Conservation (phyloP, 345 rosid species). For the Diplotaxis tenuifolia region DNA sequence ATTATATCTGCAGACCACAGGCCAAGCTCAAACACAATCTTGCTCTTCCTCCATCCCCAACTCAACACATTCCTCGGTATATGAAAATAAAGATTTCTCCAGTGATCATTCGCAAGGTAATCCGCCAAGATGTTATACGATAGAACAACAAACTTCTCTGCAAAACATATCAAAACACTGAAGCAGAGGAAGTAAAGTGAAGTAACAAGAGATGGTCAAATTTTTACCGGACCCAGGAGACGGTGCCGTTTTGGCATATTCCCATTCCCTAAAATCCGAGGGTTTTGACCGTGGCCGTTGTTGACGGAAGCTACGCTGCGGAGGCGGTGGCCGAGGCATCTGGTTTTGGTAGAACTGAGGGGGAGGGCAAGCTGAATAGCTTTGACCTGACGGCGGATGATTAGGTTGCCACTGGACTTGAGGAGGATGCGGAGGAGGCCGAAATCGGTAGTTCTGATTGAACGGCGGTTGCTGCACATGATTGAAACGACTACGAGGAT, state of each 20-base stretch:
- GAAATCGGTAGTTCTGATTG: slow-evolving; percentile 19
- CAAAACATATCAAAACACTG: slow-evolving; percentile 7
- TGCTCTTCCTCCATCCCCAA: slow-evolving; percentile 83
- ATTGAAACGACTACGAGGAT: slow-evolving; percentile 23
- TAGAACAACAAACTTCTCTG: slow-evolving; percentile 73
- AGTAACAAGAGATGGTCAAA: not conserved
- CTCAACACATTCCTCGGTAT: slow-evolving; percentile 70
- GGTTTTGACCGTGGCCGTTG: slow-evolving; percentile 52
- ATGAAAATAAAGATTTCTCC: slow-evolving; percentile 75
- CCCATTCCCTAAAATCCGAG: slow-evolving; percentile 74
- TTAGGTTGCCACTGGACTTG: slow-evolving; percentile 35
- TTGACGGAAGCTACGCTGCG: slow-evolving; percentile 37
- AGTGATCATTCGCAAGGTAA: slow-evolving; percentile 76
- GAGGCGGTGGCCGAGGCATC: slow-evolving; percentile 46
- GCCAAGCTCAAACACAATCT: slow-evolving; percentile 74
- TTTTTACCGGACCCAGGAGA: slow-evolving; percentile 57
- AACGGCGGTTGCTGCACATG: slow-evolving; percentile 24
- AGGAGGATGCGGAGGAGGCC: slow-evolving; percentile 31
- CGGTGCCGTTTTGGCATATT: slow-evolving; percentile 51
- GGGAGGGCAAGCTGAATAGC: slow-evolving; percentile 35
- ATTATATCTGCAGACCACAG: slow-evolving; percentile 91
- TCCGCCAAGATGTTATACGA: slow-evolving; percentile 94
- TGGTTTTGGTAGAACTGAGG: slow-evolving; percentile 47
- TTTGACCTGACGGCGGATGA: slow-evolving; percentile 24
- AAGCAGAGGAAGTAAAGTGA: not conserved